Base-by-base conservation (phyloP, 768 basidiomycete species). In the Cystoderma amianthinum region DNA sequence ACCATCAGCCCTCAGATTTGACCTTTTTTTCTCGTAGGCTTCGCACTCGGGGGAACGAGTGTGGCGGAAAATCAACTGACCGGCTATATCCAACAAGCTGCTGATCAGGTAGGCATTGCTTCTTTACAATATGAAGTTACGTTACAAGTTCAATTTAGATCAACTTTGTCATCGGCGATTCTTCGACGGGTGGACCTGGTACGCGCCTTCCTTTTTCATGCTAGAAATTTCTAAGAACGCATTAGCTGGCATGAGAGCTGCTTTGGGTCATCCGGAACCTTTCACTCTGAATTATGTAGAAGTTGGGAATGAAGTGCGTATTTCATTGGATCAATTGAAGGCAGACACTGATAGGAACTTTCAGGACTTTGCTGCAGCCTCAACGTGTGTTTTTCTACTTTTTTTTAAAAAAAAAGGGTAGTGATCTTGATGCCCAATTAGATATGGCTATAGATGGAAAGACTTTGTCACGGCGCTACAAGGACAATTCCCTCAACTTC, bases 181-280 rank as follows among this genome's bases (percentile, higher is more conserved):
- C 70, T 13, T 41, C 61, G 4, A 64, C 54, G 22, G 74, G 65
- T 44, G 51, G 60, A 22, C 51, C 57, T 20, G 63, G 61, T 60
- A 43, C 19, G 40, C 44, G n/a, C n/a, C n/a, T n/a, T n/a, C n/a
- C n/a, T n/a, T n/a, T n/a, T n/a, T n/a, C n/a, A n/a, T n/a, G n/a
- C n/a, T n/a, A n/a, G n/a, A n/a, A n/a, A n/a, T n/a, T n/a, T n/a
- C n/a, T n/a, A n/a, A n/a, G n/a, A n/a, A n/a, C n/a, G n/a, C n/a
- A 21, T 9, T 34, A 70, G 69, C 67, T 42, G 73, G 73, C 15
- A 53, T 72, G 20, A 67, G 77, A 2, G 68, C 75, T 12, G 69
- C 70, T 3, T 55, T 75, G 4, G 78, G 78, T n/a, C 75, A 71
- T 37, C 67, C 72, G 3, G 65, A 63, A 12, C 74, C 78, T 0